phyloP scores from a whole-genome alignment of 2,329 filamentous ascomycete genomes.

The Pseudopithomyces chartarum region DNA sequence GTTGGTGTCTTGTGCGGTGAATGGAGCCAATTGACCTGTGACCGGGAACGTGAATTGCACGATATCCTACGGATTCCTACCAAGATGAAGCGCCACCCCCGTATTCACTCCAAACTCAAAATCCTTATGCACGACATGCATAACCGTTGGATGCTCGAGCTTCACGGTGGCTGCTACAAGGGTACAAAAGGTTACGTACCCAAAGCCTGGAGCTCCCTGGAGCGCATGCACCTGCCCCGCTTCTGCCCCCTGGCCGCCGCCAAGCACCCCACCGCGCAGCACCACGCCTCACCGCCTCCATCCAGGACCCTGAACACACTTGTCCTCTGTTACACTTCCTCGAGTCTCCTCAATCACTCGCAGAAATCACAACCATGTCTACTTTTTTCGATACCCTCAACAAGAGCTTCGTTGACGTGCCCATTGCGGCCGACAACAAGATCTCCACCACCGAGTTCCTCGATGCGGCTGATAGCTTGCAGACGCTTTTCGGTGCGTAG shows the following conservation, averaged over 20 bases:
- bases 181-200: too few relatives aligned
- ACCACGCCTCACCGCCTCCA: conserved; percentile 8
- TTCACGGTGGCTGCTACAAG: not conserved
- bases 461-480: conserved; percentile 85
- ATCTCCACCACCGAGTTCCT: conserved; percentile 87
- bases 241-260: conserved; percentile 1
- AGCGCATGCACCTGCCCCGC: conserved; percentile 5
- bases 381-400: conserved; percentile 88
- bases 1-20: not conserved
- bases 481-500: conserved; percentile 77
- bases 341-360: not conserved
- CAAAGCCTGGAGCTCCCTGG: too few relatives aligned
- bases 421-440: conserved; percentile 75
- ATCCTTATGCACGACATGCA: not conserved
- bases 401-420: conserved; percentile 82
- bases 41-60: too few relatives aligned
- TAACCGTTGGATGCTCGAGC: not conserved
- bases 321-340: not conserved
- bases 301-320: conserved; percentile 2
- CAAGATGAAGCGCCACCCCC: too few relatives aligned
- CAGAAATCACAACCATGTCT: conserved; percentile 31
- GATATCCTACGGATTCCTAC: too few relatives aligned
- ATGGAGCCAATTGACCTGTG: too few relatives aligned
- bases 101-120: not conserved
- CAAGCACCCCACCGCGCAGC: not conserved